Conservation (phyloP, 495 filamentous ascomycete genomes). For the Acidiella bohemica region DNA sequence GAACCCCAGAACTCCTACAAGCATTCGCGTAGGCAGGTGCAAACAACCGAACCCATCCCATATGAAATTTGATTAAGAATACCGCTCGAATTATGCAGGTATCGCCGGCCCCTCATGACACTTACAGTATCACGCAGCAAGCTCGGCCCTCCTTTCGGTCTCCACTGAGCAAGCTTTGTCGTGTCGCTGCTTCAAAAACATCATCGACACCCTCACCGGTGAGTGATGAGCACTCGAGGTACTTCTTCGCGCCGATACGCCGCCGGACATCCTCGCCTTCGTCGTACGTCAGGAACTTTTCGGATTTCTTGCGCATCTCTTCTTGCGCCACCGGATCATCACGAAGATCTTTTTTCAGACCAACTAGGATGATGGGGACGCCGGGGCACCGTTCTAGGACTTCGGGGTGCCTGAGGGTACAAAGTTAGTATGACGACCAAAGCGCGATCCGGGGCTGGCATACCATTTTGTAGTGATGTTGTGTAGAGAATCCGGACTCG, state of each 20-base stretch:
- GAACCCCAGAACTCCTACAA: no score
- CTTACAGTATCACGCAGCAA: constrained; percentile 88
- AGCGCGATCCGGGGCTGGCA: constrained; percentile 26
- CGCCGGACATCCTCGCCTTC: constrained; percentile 70
- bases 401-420: constrained; percentile 36
- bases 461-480: constrained; percentile 99
- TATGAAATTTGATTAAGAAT: no score
- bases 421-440: background rate
- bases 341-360: constrained; percentile 93
- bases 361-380: constrained; percentile 92
- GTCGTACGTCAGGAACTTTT: constrained; percentile 67
- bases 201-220: constrained; percentile 98
- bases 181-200: constrained; percentile 94
- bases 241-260: constrained; percentile 83
- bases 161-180: constrained; percentile 83
- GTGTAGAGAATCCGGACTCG: constrained; percentile 90
- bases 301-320: constrained; percentile 91
- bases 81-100: no score
- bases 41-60: no score
- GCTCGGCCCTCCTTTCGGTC: constrained; percentile 68
- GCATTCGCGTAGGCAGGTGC: no score
- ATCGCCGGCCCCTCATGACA: no score
- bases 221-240: constrained; percentile 91
- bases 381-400: constrained; percentile 85
- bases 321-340: constrained; percentile 88